Evolutionary conservation across 345 rosid genomes (phyloP), one percentile per base, ranked within the genome.

Genomic region (Cardamine occulta): DNA sequence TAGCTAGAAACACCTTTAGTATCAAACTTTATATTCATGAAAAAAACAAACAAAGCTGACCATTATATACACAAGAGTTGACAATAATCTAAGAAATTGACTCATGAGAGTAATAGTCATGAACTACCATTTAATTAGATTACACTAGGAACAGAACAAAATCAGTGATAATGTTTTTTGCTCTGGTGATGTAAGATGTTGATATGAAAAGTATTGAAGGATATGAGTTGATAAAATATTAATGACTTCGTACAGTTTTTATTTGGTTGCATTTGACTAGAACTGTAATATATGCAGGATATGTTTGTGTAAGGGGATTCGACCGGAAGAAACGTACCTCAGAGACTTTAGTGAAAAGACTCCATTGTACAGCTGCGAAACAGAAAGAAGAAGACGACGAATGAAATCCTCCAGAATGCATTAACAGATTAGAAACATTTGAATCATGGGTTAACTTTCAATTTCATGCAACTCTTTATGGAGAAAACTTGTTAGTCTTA

Each of bases 261-360:
- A 5, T 1, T 54, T 5, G 21, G 17, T 28, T 53, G 55, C 17
- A 63, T 63, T 71, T 44, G 18, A 44, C 48, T 44, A 32, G 1
- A 15, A 42, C 2, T 61, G 47, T 35, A 15, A 57, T 17, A 28
- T 70, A 66, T 82, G 84, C 93, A 93, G 97, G 97, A 62, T 94
- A 81, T 78, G 91, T 94, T 39, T 94, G 97, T 61, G 91, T 94
- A 29, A 82, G 98, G 61, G 98, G 95, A 65, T 91, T 94, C 49
- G 95, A 94, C 72, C 79, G 81, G 51, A 57, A 81, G 70, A 68
- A 73, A 28, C 69, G 91, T 29, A 95, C 84, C 24, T 85, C 97
- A 12, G 79, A 85, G 8, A 89, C 89, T 7, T 82, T 91, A 52
- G 70, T 74, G 62, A 87, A 86, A 75, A 86, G 97, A 66, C 70